Evolutionary conservation across 148 eudicot genomes (phyloP).

Genomic region (Simmondsia chinensis): DNA sequence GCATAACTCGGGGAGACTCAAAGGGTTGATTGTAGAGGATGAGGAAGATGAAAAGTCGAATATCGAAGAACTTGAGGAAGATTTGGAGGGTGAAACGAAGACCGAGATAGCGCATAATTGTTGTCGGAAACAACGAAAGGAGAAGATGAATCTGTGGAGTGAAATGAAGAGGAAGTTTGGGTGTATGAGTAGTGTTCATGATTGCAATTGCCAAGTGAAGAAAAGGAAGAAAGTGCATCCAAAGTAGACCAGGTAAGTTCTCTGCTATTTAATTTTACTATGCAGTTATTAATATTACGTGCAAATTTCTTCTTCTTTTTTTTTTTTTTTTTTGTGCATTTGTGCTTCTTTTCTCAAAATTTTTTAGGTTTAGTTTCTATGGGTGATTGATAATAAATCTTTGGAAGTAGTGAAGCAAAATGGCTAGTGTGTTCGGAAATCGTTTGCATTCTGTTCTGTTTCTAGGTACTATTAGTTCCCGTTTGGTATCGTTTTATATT

Average conservation of each 20-base stretch:
- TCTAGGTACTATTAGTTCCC: too few species aligned
- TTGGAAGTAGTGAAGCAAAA: too few species aligned
- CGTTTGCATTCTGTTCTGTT: too few species aligned
- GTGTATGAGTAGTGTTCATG: conserved; percentile 37
- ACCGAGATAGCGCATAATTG: conserved; percentile 26
- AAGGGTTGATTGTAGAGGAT: conserved; percentile 12
- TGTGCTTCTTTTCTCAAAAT: too few species aligned
- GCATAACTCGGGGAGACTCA: conserved; percentile 3
- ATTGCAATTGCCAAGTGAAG: conserved; percentile 38
- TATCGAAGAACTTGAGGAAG: conserved; percentile 30
- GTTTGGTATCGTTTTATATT: too few species aligned
- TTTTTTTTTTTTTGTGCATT: too few species aligned
- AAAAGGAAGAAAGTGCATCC: conserved; percentile 44
- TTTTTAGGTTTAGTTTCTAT: too few species aligned
- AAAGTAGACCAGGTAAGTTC: too few species aligned
- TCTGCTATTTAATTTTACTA: background rate
- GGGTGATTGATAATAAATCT: too few species aligned
- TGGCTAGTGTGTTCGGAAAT: too few species aligned
- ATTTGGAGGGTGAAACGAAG: conserved; percentile 36
- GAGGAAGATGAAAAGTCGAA: conserved; percentile 8
- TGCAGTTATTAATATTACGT: background rate
- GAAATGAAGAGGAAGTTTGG: conserved; percentile 83
- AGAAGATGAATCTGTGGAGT: conserved; percentile 56
- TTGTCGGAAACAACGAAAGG: conserved; percentile 15
- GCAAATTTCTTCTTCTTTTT: background rate